Evolutionary conservation across 2,329 filamentous ascomycete genomes (phyloP).

Genomic region (Aschersonia sp.): DNA sequence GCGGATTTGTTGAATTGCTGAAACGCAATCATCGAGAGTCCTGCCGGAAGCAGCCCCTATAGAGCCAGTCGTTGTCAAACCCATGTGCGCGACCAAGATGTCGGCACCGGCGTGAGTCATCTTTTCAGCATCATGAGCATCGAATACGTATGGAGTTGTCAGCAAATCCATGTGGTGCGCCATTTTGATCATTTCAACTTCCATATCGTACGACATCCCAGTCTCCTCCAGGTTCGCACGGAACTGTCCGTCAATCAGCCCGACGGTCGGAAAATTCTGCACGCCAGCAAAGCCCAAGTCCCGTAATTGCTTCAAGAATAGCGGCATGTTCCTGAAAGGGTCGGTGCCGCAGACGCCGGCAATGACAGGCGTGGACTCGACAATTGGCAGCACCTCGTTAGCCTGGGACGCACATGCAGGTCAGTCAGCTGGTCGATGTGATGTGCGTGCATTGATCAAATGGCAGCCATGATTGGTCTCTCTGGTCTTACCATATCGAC

Average conservation of each 20-base stretch:
- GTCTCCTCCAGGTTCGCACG: conserved; percentile 56
- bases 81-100: conserved; percentile 55
- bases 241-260: conserved; percentile 55
- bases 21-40: conserved; percentile 49
- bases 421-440: neutral
- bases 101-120: conserved; percentile 55
- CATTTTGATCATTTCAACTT: conserved; percentile 51
- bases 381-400: conserved; percentile 50
- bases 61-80: conserved; percentile 47
- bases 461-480: neutral
- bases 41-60: conserved; percentile 50
- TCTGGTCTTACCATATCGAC: conserved; percentile 43
- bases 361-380: conserved; percentile 48
- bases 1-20: conserved; percentile 46
- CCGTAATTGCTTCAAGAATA: conserved; percentile 45
- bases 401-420: conserved; percentile 23
- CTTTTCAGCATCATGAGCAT: conserved; percentile 39
- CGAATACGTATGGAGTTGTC: conserved; percentile 59
- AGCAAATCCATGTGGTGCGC: conserved; percentile 46
- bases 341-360: conserved; percentile 60
- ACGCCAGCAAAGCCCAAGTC: conserved; percentile 53
- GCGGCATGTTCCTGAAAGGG: conserved; percentile 47
- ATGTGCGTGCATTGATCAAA: neutral
- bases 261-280: conserved; percentile 63
- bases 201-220: conserved; percentile 52